phyloP scores from a whole-genome alignment of 768 basidiomycete species.

The Dentipellis sp. region DNA sequence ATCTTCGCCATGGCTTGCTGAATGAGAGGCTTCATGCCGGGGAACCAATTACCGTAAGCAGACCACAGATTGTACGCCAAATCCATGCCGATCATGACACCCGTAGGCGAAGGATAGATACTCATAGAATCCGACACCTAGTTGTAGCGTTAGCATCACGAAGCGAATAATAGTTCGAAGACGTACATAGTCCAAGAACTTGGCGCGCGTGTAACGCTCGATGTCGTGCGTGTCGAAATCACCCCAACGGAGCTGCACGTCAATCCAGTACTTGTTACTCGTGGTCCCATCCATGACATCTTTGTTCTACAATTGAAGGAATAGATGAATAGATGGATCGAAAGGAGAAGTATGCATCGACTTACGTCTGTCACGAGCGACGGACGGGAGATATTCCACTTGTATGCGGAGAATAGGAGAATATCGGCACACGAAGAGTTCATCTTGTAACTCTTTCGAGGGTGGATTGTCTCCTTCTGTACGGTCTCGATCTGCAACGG shows the following conservation, averaged over 20 bases:
- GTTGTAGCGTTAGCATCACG: neutral
- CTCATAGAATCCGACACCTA: conserved; percentile 95
- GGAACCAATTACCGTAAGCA: conserved; percentile 99
- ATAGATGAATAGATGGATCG: conserved; percentile 4
- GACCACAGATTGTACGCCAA: conserved; percentile 98
- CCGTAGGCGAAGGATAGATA: conserved; percentile 98
- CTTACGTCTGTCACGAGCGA: conserved; percentile 89
- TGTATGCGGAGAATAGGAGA: conserved; percentile 90
- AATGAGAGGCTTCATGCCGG: conserved; percentile 94
- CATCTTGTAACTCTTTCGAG: conserved; percentile 99
- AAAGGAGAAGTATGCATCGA: conserved; percentile 2
- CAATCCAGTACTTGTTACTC: conserved; percentile 97
- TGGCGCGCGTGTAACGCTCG: conserved; percentile 96
- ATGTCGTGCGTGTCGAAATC: conserved; percentile 99
- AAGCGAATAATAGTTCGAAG: neutral
- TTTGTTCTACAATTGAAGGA: conserved; percentile 49
- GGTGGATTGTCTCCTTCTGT: conserved; percentile 99
- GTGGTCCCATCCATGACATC: conserved; percentile 97
- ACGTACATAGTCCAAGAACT: conserved; percentile 94
- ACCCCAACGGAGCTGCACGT: conserved; percentile 92
- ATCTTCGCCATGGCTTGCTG: conserved; percentile 99
- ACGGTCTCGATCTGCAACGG: conserved; percentile 98
- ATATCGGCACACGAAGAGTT: conserved; percentile 99
- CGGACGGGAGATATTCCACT: conserved; percentile 98
- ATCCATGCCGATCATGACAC: conserved; percentile 98